A percentile compares a stretch with the other conserved stretches of the same genome.
Conservation (phyloP, 495 filamentous ascomycete species). For the Penicillium manginii region DNA sequence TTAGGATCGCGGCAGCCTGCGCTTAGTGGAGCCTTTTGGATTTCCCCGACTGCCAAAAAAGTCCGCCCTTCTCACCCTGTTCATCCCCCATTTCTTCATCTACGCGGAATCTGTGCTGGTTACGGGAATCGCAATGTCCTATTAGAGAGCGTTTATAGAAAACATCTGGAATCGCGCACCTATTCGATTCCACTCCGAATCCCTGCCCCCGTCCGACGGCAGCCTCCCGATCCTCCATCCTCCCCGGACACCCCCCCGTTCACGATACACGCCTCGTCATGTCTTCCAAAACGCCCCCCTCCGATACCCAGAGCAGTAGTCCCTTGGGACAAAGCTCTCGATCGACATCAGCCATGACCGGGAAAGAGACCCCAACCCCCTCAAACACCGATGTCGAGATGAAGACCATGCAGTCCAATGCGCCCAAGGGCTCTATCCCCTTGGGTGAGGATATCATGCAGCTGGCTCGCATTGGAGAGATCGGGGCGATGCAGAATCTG, state of each 20-base stretch:
- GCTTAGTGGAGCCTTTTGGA: conserved; percentile 3
- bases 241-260: too few species aligned
- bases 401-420: conserved; percentile 59
- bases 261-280: conserved; percentile 17
- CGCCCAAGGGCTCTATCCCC: conserved; percentile 51
- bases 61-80: conserved; percentile 12
- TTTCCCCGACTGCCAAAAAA: conserved; percentile 21
- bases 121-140: conserved; percentile 18
- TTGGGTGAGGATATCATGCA: conserved; percentile 93
- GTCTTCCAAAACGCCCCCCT: conserved; percentile 37
- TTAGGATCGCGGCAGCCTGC: not conserved
- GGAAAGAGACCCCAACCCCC: conserved; percentile 60
- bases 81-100: not conserved
- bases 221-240: not conserved
- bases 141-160: conserved; percentile 7
- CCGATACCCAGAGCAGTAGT: conserved; percentile 31
- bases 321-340: conserved; percentile 28
- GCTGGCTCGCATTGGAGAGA: conserved; percentile 84
- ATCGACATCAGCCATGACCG: conserved; percentile 42
- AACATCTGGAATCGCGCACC: too few species aligned
- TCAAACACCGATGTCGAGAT: conserved; percentile 73
- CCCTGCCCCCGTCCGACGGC: conserved; percentile 10
- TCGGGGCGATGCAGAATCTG: conserved; percentile 82
- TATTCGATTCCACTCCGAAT: not conserved
- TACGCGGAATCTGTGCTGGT: not conserved